Evolutionary conservation across 1,284 basidiomycete species (phyloP), one percentile per base, ranked within the genome.

Genomic region (Volvariella volvacea): DNA sequence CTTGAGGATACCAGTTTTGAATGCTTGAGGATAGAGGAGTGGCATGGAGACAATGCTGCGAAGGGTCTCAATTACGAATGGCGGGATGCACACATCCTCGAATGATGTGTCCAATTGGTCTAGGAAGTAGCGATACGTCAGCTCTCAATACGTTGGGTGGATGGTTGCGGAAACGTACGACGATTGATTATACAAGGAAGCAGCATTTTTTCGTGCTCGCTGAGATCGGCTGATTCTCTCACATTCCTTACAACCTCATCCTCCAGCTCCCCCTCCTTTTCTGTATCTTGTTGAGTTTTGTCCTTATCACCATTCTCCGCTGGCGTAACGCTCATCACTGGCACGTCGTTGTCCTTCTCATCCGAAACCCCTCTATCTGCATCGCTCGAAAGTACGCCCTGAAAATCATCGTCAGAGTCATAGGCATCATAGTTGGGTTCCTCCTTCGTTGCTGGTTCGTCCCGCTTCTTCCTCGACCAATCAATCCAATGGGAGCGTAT

Each of bases 41-140:
- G 46, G 53, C 15, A 55, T 41, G 16, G 48, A 49, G 31, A 55
- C 44, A 22, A 53, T 48, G 14, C 43, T 48, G n/a, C 45, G 44
- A 34, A 55, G 52, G 1, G 47, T 33, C 10, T 55, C 39, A 14
- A 53, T 49, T 19, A 47, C 43, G 15, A 44, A 40, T n/a, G 22
- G 28, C 9, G 45, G 39, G 19, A 53, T 43, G 36, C 46, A 50
- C n/a, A 51, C 48, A 32, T 51, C 47, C 17, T 43, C 41, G 25
- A 53, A 53, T 1, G 48, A 39, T 14, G 52, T 54, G 32, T 39
- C 15, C 9, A 54, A 43, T 8, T 45, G 32, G 7, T 42, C 50
- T 53, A 25, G 33, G 12, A 15, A 30, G 16, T n/a, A 33, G 12
- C 15, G 25, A 8, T 38, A 20, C 25, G 12, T 28, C 6, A 28